phyloP scores from a whole-genome alignment of 2,329 filamentous ascomycete genomes.

The Curvularia eragrostidis region DNA sequence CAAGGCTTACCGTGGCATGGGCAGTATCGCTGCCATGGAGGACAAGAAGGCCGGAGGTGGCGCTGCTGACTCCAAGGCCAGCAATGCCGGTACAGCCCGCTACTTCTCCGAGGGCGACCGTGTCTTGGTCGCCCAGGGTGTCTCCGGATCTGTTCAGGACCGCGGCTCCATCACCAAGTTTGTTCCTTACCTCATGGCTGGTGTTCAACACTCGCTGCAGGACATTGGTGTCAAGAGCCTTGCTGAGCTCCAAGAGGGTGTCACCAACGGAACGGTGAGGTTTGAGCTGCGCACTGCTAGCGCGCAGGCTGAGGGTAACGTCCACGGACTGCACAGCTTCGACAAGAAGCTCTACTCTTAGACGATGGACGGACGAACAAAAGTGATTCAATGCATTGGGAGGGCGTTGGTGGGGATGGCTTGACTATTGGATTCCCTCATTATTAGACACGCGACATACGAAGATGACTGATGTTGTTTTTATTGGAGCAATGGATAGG shows the following conservation, averaged over 20 bases:
- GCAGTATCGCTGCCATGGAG: constrained; percentile 98
- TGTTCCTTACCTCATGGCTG: constrained; percentile 91
- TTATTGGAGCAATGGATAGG: constrained; percentile 30
- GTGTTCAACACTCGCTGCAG: constrained; percentile 96
- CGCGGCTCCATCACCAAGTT: constrained; percentile 91
- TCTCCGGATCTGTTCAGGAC: constrained; percentile 84
- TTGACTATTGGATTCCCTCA: constrained; percentile 17
- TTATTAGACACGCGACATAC: constrained; percentile 25
- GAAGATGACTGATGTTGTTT: constrained; percentile 37
- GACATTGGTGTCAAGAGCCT: constrained; percentile 89
- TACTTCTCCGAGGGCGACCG: constrained; percentile 98
- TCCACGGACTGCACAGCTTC: constrained; percentile 95
- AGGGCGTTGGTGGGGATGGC: constrained; percentile 33
- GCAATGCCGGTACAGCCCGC: constrained; percentile 92
- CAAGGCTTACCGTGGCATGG: constrained; percentile 99
- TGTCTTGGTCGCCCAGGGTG: constrained; percentile 94
- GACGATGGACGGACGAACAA: constrained; percentile 5
- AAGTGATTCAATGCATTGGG: constrained; percentile 37
- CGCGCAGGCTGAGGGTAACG: constrained; percentile 94
- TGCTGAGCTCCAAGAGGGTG: constrained; percentile 75
- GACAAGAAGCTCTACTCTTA: constrained; percentile 99
- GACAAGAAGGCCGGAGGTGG: constrained; percentile 91
- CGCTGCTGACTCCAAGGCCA: constrained; percentile 70
- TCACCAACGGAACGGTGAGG: constrained; percentile 75
- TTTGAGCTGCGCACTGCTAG: constrained; percentile 95